Conservation (phyloP, 2,329 filamentous ascomycete genomes). For the Allantophomopsis lycopodina region DNA sequence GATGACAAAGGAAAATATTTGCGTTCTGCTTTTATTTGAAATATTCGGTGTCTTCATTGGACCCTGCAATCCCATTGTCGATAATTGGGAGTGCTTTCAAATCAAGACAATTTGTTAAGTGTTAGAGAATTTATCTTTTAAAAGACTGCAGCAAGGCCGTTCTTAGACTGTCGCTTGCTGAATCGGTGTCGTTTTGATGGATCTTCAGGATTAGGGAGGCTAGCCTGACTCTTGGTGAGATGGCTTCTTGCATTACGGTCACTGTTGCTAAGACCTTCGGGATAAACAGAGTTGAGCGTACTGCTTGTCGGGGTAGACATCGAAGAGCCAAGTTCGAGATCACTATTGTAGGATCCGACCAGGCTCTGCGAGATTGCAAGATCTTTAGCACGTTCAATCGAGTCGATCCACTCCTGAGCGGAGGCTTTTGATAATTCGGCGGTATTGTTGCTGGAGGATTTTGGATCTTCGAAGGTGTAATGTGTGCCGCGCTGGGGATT, state of each 20-base stretch:
- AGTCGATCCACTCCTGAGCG: conserved; percentile 86
- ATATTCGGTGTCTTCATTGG: conserved; percentile 4
- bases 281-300: conserved; percentile 44
- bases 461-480: conserved; percentile 88
- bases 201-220: conserved; percentile 28
- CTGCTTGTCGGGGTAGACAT: conserved; percentile 64
- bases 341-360: conserved; percentile 49
- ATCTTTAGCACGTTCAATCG: conserved; percentile 74
- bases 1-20: conserved; percentile 4
- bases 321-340: conserved; percentile 55
- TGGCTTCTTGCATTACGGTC: conserved; percentile 42
- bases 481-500: conserved; percentile 60
- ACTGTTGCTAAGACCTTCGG: conserved; percentile 33
- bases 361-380: conserved; percentile 64
- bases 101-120: neutral
- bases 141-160: conserved; percentile 82
- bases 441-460: conserved; percentile 44
- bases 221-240: conserved; percentile 44
- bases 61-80: conserved; percentile 1
- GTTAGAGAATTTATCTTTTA: conserved; percentile 23
- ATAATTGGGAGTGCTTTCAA: neutral
- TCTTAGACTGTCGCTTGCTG: conserved; percentile 88
- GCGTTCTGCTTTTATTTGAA: neutral
- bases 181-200: conserved; percentile 52
- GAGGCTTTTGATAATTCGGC: conserved; percentile 51